These are phyloP conservation scores for Grosmannia serpens DNA, from an alignment of 2,329 filamentous ascomycete species.

Conservation along the genomic window DNA sequence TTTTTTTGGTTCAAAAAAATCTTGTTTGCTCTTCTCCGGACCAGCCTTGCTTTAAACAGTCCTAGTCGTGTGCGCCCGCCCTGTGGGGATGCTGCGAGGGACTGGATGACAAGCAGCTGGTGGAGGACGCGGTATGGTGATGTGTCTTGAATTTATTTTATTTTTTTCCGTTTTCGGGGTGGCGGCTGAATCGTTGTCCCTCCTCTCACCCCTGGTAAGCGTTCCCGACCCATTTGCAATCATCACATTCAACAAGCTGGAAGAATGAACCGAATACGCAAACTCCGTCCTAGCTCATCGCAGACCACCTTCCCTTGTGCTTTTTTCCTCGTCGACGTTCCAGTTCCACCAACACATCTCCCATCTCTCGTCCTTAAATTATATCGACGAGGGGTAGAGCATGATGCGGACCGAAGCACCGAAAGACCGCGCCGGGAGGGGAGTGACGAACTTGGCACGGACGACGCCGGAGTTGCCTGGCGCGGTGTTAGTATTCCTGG, in stretches of 20 bases:
- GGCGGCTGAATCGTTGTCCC: background rate
- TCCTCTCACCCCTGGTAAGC: background rate
- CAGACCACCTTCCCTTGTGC: background rate
- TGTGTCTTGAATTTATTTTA: background rate
- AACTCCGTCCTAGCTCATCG: slow-evolving; percentile 2
- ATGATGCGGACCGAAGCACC: slow-evolving; percentile 93
- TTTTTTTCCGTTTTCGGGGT: background rate
- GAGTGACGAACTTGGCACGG: slow-evolving; percentile 91
- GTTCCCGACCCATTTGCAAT: slow-evolving; percentile 1
- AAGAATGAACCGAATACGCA: slow-evolving; percentile 5
- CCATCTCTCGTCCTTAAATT: slow-evolving; percentile 27
- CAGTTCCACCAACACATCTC: background rate
- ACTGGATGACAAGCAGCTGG: background rate
- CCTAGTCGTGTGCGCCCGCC: background rate
- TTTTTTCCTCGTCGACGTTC: background rate
- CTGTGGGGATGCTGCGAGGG: background rate
- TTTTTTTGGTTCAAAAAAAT: background rate
- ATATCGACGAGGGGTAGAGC: slow-evolving; percentile 97
- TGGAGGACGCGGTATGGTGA: background rate
- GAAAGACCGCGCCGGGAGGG: slow-evolving; percentile 94
- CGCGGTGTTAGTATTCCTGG: background rate
- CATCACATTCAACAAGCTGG: slow-evolving; percentile 2
- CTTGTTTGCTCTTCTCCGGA: background rate
- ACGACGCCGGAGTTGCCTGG: slow-evolving; percentile 95
- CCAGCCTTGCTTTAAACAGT: background rate